Percentiles rank a stretch among this genome's conserved stretches.
Conservation (phyloP, 805 yeast species). For the Monosporozyma aquatica region DNA sequence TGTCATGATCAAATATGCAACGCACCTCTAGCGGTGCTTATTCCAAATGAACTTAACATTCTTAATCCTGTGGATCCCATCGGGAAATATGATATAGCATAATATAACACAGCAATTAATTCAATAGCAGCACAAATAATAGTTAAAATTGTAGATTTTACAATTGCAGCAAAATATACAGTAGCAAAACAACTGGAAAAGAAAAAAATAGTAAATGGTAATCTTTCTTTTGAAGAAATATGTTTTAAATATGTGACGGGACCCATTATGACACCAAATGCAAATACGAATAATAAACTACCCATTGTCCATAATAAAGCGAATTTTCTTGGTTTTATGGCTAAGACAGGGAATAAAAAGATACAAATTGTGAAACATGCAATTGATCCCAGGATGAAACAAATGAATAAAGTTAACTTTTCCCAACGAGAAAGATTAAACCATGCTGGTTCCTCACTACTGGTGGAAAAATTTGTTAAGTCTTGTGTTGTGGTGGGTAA, state of each 20-base stretch:
- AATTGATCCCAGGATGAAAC: conserved; percentile 67
- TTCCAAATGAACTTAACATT: conserved; percentile 48
- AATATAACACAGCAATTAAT: conserved; percentile 79
- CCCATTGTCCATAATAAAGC: conserved; percentile 90
- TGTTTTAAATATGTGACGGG: conserved; percentile 74
- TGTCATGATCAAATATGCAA: conserved; percentile 19
- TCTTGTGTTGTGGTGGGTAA: conserved; percentile 57
- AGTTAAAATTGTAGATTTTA: conserved; percentile 65
- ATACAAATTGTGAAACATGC: conserved; percentile 77
- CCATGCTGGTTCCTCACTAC: conserved; percentile 65
- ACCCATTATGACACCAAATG: conserved; percentile 89
- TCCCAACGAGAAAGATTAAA: conserved; percentile 69
- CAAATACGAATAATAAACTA: conserved; percentile 71
- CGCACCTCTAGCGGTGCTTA: conserved; percentile 42
- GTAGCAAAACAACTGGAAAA: conserved; percentile 75
- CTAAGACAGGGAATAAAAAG: conserved; percentile 79
- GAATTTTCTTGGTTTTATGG: conserved; percentile 83
- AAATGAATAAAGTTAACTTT: conserved; percentile 63
- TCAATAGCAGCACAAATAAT: conserved; percentile 68
- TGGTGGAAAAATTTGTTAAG: too few relatives aligned
- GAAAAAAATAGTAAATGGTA: conserved; percentile 73
- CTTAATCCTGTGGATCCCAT: conserved; percentile 76
- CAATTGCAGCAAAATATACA: conserved; percentile 61
- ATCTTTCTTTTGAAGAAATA: conserved; percentile 61
- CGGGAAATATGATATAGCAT: conserved; percentile 89